These are phyloP conservation scores for Parathielavia hyrcaniae DNA, from an alignment of 495 filamentous ascomycete genomes.

Conservation along the genomic window DNA sequence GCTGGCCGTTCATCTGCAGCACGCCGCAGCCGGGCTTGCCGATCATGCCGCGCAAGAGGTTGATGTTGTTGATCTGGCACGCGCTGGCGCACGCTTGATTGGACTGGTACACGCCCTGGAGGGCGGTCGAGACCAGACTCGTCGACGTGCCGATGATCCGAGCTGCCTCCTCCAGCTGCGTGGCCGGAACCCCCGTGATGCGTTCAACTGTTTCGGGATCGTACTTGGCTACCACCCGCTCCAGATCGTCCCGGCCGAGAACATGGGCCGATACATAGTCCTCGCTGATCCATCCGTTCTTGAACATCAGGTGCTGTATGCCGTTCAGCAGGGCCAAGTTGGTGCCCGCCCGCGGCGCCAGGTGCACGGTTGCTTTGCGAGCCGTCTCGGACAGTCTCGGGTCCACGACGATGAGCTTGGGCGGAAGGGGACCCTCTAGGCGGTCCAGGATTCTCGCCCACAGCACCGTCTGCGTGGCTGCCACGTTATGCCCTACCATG, in stretches of 20 bases:
- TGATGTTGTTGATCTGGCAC: slow-evolving; percentile 9
- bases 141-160: neutral
- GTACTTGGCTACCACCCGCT: slow-evolving; percentile 2
- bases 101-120: neutral
- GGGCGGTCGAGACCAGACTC: neutral
- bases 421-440: neutral
- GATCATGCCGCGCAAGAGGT: slow-evolving; percentile 3
- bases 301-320: slow-evolving; percentile 3
- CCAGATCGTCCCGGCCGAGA: neutral
- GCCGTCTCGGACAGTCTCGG: slow-evolving; percentile 6
- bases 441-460: slow-evolving; percentile 5
- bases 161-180: neutral
- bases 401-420: slow-evolving; percentile 3
- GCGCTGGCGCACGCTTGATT: slow-evolving; percentile 3
- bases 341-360: neutral
- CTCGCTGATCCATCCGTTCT: slow-evolving; percentile 3
- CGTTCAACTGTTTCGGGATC: slow-evolving; percentile 4
- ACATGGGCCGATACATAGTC: neutral
- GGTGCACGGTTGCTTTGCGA: slow-evolving; percentile 1
- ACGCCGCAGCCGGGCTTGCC: slow-evolving; percentile 2
- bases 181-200: neutral
- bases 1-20: slow-evolving; percentile 8
- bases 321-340: slow-evolving; percentile 8
- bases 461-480: neutral
- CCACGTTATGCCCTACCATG: slow-evolving; percentile 3